Base-by-base conservation (phyloP, 306 rosid species). In the Cicer judaicum region DNA sequence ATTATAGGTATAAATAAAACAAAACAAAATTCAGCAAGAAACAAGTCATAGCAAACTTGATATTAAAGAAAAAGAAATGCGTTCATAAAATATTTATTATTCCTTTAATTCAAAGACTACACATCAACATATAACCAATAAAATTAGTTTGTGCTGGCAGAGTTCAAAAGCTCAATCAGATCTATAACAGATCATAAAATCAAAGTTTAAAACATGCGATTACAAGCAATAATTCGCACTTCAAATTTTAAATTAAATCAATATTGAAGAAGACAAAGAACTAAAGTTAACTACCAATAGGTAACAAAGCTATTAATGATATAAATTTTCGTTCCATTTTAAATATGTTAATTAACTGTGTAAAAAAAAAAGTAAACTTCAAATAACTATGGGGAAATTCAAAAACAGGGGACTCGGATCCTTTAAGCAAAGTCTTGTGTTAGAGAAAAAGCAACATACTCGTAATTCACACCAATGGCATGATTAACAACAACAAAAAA, bases 231-330 rank as follows among this genome's bases (percentile, higher is more conserved):
- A 40, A 74, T 63, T 46, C 69, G 11, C 11, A 21, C 39, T 67
- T 59, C 12, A 73, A 68, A 11, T 47, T 18, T 47, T 14, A 10
- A 62, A 68, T 54, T 41, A 72, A 62, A 64, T 10, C 10, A 81
- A 69, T 6, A 19, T 16, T 41, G 12, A 34, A 43, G 21, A 46
- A 43, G 21, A 46, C 36, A 18, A n/a, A 63, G 43, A 15, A 2
- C 43, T 63, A 39, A 52, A 55, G 46, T 12, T 16, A 34, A 34
- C 69, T 68, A 40, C 38, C 49, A 29, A 14, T 34, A 7, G 16
- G 15, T 7, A 38, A 56, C 61, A 64, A 59, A 21, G 29, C 7
- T 13, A 57, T 8, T 40, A 15, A 64, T 13, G 5, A 18, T 8
- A 44, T n/a, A 10, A 52, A 64, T 9, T 62, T 64, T 5, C 41